Evolutionary conservation across 2,329 filamentous ascomycete genomes (phyloP), one percentile per base, ranked within the genome.

Genomic region (Penicillium corylophilum): DNA sequence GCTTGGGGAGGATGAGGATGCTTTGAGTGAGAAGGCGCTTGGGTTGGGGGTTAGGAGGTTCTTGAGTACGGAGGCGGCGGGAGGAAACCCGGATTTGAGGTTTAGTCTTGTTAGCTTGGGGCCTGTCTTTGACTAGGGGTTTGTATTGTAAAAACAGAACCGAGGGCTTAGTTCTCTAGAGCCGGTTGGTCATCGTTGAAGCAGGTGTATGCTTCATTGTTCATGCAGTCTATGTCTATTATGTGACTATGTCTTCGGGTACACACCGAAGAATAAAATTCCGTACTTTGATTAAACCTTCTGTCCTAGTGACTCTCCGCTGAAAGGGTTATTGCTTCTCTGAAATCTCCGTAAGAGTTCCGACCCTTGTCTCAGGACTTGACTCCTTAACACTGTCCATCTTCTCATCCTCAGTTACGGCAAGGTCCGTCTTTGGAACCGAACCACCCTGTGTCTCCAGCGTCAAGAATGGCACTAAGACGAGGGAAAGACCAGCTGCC

Each of bases 21-120:
- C 90, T 47, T 70, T 92, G 62, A 90, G 89, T 68, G 80, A 87
- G 50, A 85, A 82, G 70, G 92, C 89, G 8, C 73, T 96, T 64
- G 78, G 85, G 28, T 71, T 90, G 64, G 91, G 92, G 2, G 79
- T 86, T 1, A 74, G 79, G 58, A 76, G 75, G 47, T 86, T 87
- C 54, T 71, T 87, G 66, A 80, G 78, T 68, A 75, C 78, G 23
- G 84, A 86, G 65, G 71, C 75, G 16, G 77, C 77, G 44, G 81
- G 77, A 4, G 82, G 82, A 12, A 82, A 84, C 53, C 69, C 68
- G 7, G 75, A 78, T 68, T 64, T 85, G 70, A 75, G 84, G 56
- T 87, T 87, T 69, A 86, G 83, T 70, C 66, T 86, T 49, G 79
- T 86, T 48, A 82, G 79, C 51, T 65, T 87, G 59, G 82, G 81